Evolutionary conservation across 2,329 filamentous ascomycete genomes (phyloP), one percentile per base, ranked within the genome.

Genomic region (Diaporthe batatas): DNA sequence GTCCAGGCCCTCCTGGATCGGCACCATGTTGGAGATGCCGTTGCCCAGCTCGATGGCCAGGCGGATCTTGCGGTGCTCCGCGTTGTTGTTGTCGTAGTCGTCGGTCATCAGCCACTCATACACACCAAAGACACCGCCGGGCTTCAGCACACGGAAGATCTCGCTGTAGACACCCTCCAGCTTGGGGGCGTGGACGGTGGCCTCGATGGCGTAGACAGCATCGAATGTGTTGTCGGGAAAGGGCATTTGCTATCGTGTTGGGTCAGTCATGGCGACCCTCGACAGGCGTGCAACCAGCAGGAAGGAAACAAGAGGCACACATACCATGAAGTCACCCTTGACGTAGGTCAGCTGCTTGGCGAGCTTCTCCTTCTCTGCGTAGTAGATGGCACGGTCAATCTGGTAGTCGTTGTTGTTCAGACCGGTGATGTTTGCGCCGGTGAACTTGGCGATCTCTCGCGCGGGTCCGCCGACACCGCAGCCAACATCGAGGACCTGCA

Each of bases 31-130:
- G 79, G 94, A 95, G 82, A 99, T 98, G 77, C 96, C 96, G 80
- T 98, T 93, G 79, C 96, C 96, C 81, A 94, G 92, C 87, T 99
- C 96, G 76, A 99, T 99, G 76, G 93, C 95, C 23, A 98, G 91
- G 76, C 96, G 94, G 80, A 98, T 96, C 81, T 94, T 91, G 77
- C 95, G 93, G 86, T 98, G 96, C 79, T 91, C 88, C 0, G 94
- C 83, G 87, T 98, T 95, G 74, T 93, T 88, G 81, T 97, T 96
- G 85, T 98, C 93, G 84, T 98, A 99, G 32, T 92, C 86, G 75
- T 98, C 95, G 8, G 95, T 98, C 96, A 99, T 98, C 80, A 98
- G 88, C 96, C 96, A 98, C 84, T 99, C 96, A 85, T 98, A 99
- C 68, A 98, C 96, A 81, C 96, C 96, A 79, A 98, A 99, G 68